A percentile compares a stretch with the other conserved stretches of the same genome.
Evolutionary conservation across 1,284 basidiomycete genomes (phyloP).

Genomic region (Sporisorium exsertum): DNA sequence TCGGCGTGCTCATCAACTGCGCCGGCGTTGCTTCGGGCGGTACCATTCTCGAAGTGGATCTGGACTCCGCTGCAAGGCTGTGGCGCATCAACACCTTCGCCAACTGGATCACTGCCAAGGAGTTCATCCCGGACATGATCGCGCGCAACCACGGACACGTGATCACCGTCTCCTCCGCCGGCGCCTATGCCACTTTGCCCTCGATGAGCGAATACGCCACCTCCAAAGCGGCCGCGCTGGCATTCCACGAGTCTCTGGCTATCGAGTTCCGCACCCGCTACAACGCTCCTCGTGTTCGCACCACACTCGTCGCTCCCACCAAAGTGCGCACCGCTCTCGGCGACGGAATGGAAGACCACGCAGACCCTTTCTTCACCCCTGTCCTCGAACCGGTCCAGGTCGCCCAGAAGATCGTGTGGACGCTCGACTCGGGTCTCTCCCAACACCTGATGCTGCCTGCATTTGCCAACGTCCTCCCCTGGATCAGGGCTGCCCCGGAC

Average conservation of each 20-base stretch:
- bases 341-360: constrained; percentile 64
- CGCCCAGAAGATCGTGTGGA: constrained; percentile 51
- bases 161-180: constrained; percentile 62
- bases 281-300: constrained; percentile 61
- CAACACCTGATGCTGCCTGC: constrained; percentile 62
- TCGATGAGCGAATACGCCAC: constrained; percentile 64
- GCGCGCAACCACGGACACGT: constrained; percentile 66
- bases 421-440: constrained; percentile 61
- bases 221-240: constrained; percentile 64
- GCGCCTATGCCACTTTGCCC: constrained; percentile 60
- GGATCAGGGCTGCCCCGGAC: constrained; percentile 58
- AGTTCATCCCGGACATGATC: constrained; percentile 66
- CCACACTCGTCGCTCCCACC: constrained; percentile 64
- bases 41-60: constrained; percentile 57
- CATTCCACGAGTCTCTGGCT: constrained; percentile 65
- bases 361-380: constrained; percentile 64
- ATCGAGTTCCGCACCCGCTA: constrained; percentile 63
- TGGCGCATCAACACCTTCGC: constrained; percentile 66
- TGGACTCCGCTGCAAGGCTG: constrained; percentile 43
- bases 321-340: constrained; percentile 68
- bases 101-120: constrained; percentile 61
- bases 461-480: constrained; percentile 57
- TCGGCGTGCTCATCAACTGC: constrained; percentile 63
- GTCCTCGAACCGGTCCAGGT: constrained; percentile 64
- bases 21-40: constrained; percentile 65